phyloP scores from a whole-genome alignment of 805 yeast species.

The Wickerhamomyces mucosus region DNA sequence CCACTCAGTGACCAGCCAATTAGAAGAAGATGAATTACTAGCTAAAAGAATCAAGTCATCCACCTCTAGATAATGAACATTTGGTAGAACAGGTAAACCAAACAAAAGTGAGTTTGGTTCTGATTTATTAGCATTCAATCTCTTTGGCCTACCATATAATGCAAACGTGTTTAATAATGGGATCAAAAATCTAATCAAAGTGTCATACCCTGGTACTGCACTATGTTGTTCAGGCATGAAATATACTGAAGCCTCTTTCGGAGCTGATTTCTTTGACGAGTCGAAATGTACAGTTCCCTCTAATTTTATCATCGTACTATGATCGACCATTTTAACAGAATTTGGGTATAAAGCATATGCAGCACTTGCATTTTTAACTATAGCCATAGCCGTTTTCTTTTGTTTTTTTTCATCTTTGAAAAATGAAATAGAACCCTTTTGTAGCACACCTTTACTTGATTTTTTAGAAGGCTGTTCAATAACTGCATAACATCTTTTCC shows the following conservation, averaged over 20 bases:
- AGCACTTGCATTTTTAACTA: slow-evolving; percentile 56
- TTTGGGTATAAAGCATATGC: slow-evolving; percentile 92
- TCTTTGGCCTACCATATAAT: slow-evolving; percentile 74
- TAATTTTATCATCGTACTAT: slow-evolving; percentile 78
- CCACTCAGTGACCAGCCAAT: slow-evolving; percentile 61
- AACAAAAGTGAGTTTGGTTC: slow-evolving; percentile 61
- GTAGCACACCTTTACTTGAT: slow-evolving; percentile 32
- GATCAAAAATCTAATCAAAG: slow-evolving; percentile 69
- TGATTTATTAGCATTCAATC: slow-evolving; percentile 63
- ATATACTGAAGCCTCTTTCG: slow-evolving; percentile 55
- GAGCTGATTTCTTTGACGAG: slow-evolving; percentile 33
- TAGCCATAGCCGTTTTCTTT: slow-evolving; percentile 74
- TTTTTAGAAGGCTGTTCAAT: slow-evolving; percentile 58
- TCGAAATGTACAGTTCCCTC: slow-evolving; percentile 72
- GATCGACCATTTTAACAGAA: slow-evolving; percentile 69
- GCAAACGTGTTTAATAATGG: slow-evolving; percentile 71
- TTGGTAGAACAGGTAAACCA: slow-evolving; percentile 77
- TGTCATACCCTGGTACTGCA: slow-evolving; percentile 75
- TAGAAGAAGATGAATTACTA: slow-evolving; percentile 22
- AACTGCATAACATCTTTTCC: slow-evolving; percentile 91
- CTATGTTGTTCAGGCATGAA: slow-evolving; percentile 81
- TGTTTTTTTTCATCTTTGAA: slow-evolving; percentile 71
- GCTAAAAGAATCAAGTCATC: slow-evolving; percentile 44
- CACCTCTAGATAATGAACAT: slow-evolving; percentile 59
- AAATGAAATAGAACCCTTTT: slow-evolving; percentile 34